A percentile compares a stretch with the other conserved stretches of the same genome.
Evolutionary conservation across 2,329 filamentous ascomycete genomes (phyloP).

Genomic region (Nemania abortiva): DNA sequence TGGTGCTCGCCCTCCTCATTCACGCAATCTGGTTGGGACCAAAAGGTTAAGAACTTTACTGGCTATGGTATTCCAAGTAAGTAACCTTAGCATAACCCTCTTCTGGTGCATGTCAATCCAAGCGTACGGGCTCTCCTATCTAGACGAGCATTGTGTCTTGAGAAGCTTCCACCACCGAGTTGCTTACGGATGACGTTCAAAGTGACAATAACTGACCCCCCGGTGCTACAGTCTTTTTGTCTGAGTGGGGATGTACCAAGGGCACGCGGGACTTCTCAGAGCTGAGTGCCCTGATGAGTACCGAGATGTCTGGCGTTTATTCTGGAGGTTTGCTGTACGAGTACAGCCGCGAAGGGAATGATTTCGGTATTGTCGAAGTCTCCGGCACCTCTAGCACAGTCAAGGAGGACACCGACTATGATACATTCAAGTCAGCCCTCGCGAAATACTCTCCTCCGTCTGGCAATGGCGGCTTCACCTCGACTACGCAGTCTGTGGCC

Average conservation of each 20-base stretch:
- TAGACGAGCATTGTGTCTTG: background rate
- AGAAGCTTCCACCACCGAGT: no score
- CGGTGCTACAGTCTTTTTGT: slow-evolving; percentile 76
- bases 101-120: background rate
- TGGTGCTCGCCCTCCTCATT: slow-evolving; percentile 81
- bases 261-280: slow-evolving; percentile 87
- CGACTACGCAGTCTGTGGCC: slow-evolving; percentile 59
- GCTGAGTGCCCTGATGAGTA: slow-evolving; percentile 80
- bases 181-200: background rate
- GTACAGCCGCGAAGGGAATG: slow-evolving; percentile 83
- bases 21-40: slow-evolving; percentile 80
- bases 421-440: slow-evolving; percentile 63
- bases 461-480: slow-evolving; percentile 63
- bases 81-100: background rate
- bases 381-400: slow-evolving; percentile 64
- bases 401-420: slow-evolving; percentile 72
- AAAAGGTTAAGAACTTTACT: slow-evolving; percentile 89
- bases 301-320: slow-evolving; percentile 88
- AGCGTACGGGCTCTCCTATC: background rate
- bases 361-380: slow-evolving; percentile 83
- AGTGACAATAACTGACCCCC: background rate
- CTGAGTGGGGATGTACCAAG: slow-evolving; percentile 90
- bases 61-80: slow-evolving; percentile 81
- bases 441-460: slow-evolving; percentile 63
- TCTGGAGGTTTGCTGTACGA: slow-evolving; percentile 97